A percentile compares a stretch with the other conserved stretches of the same genome.
Evolutionary conservation across 2,329 filamentous ascomycete species (phyloP).

Genomic region (Biscogniauxia mediterranea): DNA sequence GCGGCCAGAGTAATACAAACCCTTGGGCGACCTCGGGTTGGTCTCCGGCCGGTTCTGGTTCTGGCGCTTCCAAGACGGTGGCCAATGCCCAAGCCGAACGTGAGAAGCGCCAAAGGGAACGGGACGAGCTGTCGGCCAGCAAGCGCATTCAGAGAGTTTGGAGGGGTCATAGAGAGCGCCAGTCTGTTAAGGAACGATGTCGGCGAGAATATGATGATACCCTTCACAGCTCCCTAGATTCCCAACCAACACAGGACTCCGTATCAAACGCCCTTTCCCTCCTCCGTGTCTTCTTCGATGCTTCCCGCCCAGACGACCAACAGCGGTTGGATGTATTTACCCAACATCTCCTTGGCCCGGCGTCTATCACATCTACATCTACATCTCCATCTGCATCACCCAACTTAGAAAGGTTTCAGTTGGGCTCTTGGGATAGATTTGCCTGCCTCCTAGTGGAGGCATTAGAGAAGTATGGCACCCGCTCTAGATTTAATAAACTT

Average conservation of each 20-base stretch:
- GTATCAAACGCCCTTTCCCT: conserved; percentile 43
- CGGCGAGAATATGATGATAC: conserved; percentile 60
- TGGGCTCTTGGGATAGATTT: conserved; percentile 24
- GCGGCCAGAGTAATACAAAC: conserved; percentile 71
- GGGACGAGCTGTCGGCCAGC: conserved; percentile 71
- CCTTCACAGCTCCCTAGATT: conserved; percentile 42
- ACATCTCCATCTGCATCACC: background rate
- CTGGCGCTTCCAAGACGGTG: conserved; percentile 72
- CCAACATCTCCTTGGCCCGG: conserved; percentile 35
- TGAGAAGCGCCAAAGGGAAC: conserved; percentile 74
- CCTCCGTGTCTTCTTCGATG: conserved; percentile 50
- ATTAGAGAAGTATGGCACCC: conserved; percentile 26
- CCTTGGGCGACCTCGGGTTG: conserved; percentile 69
- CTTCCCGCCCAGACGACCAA: conserved; percentile 45
- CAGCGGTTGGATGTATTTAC: conserved; percentile 46
- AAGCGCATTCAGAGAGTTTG: conserved; percentile 75
- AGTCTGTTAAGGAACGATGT: conserved; percentile 53
- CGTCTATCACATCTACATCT: conserved; percentile 1
- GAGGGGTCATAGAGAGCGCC: conserved; percentile 71
- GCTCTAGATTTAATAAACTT: background rate
- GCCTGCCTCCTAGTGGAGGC: conserved; percentile 28
- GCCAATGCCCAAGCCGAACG: conserved; percentile 86
- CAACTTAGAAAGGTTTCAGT: conserved; percentile 19
- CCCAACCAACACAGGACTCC: conserved; percentile 28
- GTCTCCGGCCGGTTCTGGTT: conserved; percentile 54